Percentiles rank a stretch among this genome's conserved stretches.
phyloP scores from a whole-genome alignment of 1,284 basidiomycete genomes.

The Singerocomus inundabilis region DNA sequence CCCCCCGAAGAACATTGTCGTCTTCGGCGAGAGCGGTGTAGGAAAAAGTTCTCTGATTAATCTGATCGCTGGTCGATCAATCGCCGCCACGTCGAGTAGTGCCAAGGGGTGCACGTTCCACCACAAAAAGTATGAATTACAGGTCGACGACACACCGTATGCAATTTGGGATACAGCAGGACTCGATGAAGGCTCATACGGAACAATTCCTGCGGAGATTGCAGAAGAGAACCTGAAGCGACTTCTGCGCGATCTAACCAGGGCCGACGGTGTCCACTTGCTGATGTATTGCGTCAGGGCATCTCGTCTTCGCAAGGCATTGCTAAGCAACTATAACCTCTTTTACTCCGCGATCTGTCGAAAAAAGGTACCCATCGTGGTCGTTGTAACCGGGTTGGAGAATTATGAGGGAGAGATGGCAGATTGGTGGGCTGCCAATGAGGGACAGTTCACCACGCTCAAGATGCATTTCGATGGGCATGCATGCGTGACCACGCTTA shows the following conservation, averaged over 20 bases:
- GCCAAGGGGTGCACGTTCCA: constrained; percentile 32
- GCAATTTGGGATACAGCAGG: constrained; percentile 31
- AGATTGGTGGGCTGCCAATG: constrained; percentile 32
- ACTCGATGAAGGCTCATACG: constrained; percentile 31
- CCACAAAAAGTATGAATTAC: constrained; percentile 28
- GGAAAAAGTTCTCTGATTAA: constrained; percentile 35
- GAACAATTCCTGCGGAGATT: constrained; percentile 29
- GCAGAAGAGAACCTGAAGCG: constrained; percentile 29
- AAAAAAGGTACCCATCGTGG: constrained; percentile 32
- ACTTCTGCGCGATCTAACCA: constrained; percentile 24
- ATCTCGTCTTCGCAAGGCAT: constrained; percentile 21
- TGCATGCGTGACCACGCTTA: constrained; percentile 31
- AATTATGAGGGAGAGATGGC: constrained; percentile 31
- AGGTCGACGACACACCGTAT: constrained; percentile 22
- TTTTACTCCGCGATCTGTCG: constrained; percentile 36
- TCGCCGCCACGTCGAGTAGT: constrained; percentile 28
- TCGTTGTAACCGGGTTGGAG: constrained; percentile 30
- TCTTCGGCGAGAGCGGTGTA: constrained; percentile 31
- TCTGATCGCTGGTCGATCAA: constrained; percentile 32
- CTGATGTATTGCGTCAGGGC: constrained; percentile 32
- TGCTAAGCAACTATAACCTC: constrained; percentile 32
- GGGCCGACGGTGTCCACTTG: constrained; percentile 28
- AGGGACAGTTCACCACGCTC: constrained; percentile 22
- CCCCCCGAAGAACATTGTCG: constrained; percentile 25
- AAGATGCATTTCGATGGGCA: constrained; percentile 33